These are phyloP conservation scores for Prunus salicina DNA, from an alignment of 306 rosid genomes.

Conservation along the genomic window DNA sequence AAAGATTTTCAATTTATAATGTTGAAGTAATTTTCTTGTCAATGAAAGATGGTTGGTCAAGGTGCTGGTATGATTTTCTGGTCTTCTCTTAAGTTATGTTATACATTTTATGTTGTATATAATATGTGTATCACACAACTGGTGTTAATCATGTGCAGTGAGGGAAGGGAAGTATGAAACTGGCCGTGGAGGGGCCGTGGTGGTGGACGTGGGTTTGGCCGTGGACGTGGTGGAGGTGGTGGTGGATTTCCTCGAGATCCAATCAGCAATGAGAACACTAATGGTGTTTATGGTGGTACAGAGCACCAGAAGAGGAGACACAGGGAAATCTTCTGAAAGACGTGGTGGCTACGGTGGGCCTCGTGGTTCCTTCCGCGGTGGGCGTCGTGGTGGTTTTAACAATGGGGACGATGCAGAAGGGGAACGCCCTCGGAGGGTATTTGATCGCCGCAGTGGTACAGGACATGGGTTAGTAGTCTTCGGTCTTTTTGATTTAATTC, in stretches of 20 bases:
- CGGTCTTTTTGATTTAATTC: not conserved
- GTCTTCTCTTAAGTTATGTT: not conserved
- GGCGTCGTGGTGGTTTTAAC: conserved; percentile 48
- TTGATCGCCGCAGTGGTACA: conserved; percentile 64
- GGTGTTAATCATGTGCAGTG: conserved; percentile 24
- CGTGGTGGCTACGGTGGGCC: conserved; percentile 51
- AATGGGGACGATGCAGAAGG: conserved; percentile 54
- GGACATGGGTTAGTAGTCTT: conserved; percentile 56
- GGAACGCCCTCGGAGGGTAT: conserved; percentile 47
- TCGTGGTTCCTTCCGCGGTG: conserved; percentile 55
- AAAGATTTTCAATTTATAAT: not conserved
- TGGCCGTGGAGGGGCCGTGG: conserved; percentile 49
- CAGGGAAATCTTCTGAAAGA: conserved; percentile 46
- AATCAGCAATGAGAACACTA: conserved; percentile 35
- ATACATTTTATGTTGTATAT: not conserved
- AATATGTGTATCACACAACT: not conserved
- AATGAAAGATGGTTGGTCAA: not conserved
- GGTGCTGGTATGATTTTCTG: not conserved
- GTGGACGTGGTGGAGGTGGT: conserved; percentile 48
- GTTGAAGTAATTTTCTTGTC: not conserved
- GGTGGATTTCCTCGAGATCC: conserved; percentile 44
- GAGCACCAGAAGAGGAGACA: conserved; percentile 37
- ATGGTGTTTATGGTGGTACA: conserved; percentile 47
- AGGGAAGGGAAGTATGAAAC: conserved; percentile 42
- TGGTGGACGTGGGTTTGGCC: conserved; percentile 43